Conservation (phyloP, 78 protist genomes). For the Emiliania huxleyi region DNA sequence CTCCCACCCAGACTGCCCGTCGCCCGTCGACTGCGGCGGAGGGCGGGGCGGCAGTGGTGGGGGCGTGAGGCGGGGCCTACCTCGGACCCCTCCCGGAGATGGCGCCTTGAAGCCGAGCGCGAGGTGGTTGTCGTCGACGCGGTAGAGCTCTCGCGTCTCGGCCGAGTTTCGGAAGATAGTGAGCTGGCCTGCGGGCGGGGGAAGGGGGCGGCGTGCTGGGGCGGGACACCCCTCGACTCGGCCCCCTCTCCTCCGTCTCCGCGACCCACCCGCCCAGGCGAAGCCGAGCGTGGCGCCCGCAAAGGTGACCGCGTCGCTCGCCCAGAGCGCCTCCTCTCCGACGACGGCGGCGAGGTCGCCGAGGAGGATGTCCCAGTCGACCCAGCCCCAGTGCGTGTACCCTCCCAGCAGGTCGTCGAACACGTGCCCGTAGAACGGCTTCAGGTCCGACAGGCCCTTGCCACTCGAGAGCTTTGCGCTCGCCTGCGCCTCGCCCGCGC, state of each 20-base stretch:
- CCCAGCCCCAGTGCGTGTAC: slow-evolving; percentile 10
- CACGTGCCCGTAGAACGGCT: neutral
- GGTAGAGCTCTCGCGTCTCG: neutral
- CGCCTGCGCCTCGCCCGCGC: neutral
- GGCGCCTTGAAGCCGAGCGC: slow-evolving; percentile 15
- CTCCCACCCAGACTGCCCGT: slow-evolving; percentile 3
- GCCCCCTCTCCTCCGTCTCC: too few relatives aligned
- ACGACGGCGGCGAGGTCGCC: neutral
- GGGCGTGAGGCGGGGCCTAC: neutral
- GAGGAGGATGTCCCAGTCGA: neutral
- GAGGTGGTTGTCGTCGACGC: neutral
- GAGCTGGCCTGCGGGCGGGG: too few relatives aligned
- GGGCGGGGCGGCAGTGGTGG: neutral
- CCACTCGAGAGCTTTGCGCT: neutral
- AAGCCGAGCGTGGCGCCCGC: slow-evolving; percentile 14
- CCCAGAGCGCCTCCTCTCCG: neutral
- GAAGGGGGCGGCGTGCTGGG: too few relatives aligned
- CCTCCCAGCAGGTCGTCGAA: neutral
- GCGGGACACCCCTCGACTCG: too few relatives aligned
- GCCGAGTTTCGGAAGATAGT: neutral
- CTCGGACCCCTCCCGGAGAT: too few relatives aligned
- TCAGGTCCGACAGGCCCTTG: neutral
- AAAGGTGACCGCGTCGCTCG: neutral
- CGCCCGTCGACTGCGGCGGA: neutral
- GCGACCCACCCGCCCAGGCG: slow-evolving; percentile 18